Evolutionary conservation across 108 stramenopile species (phyloP).

Genomic region (Cyclotella cryptica): DNA sequence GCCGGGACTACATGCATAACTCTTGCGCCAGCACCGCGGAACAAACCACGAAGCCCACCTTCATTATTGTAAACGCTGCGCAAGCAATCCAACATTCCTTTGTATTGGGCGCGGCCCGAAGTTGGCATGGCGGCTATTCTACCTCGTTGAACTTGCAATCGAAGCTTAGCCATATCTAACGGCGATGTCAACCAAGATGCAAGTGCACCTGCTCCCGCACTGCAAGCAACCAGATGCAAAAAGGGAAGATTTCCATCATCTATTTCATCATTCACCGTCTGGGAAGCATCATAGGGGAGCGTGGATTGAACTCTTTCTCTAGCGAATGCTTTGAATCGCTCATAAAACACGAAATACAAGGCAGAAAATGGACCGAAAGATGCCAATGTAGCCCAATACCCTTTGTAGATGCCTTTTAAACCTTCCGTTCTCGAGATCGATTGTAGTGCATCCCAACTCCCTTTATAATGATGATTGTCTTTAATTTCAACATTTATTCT

Average conservation of each 20-base stretch:
- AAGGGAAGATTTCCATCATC: slow-evolving; percentile 65
- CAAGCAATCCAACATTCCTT: slow-evolving; percentile 80
- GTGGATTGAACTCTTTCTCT: slow-evolving; percentile 27
- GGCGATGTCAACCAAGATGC: slow-evolving; percentile 97
- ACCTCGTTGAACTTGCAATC: slow-evolving; percentile 91
- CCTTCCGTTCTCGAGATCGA: slow-evolving; percentile 85
- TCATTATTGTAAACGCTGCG: slow-evolving; percentile 44
- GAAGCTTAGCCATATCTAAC: slow-evolving; percentile 96
- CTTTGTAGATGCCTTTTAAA: slow-evolving; percentile 89
- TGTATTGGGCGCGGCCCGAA: slow-evolving; percentile 39
- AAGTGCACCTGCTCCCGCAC: slow-evolving; percentile 86
- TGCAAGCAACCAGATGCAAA: slow-evolving; percentile 68
- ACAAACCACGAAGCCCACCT: slow-evolving; percentile 86
- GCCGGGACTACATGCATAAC: slow-evolving; percentile 93
- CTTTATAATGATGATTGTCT: slow-evolving; percentile 58
- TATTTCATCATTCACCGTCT: background rate
- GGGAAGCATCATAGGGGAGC: background rate
- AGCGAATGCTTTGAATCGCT: slow-evolving; percentile 73
- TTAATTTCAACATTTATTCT: slow-evolving; percentile 10
- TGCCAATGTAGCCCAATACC: slow-evolving; percentile 92
- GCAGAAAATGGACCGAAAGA: slow-evolving; percentile 98
- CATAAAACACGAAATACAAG: slow-evolving; percentile 96
- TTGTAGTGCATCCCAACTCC: slow-evolving; percentile 82
- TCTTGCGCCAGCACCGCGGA: slow-evolving; percentile 95
- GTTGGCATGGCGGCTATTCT: slow-evolving; percentile 27